Conservation (phyloP, 2,329 filamentous ascomycete genomes). For the Magnaporthiopsis poae region DNA sequence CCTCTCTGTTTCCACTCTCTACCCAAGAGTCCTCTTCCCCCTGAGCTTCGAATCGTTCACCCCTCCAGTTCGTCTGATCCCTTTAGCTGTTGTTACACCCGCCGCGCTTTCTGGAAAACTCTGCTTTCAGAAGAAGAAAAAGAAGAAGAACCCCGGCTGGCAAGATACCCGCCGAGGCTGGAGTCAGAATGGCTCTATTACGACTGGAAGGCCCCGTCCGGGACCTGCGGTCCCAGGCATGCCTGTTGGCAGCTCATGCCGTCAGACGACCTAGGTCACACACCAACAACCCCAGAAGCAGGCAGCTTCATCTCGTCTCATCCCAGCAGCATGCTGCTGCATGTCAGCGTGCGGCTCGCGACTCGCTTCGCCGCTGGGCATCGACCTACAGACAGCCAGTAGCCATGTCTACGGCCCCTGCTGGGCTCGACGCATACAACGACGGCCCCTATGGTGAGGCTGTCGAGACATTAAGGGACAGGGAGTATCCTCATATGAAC, state of each 20-base stretch:
- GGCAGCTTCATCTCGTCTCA: not conserved
- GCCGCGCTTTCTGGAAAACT: too few relatives aligned
- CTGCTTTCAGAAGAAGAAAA: not conserved
- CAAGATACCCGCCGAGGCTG: not conserved
- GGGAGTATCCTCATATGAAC: conserved; percentile 34
- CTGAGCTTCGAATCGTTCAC: not conserved
- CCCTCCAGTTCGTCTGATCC: too few relatives aligned
- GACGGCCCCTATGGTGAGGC: conserved; percentile 20
- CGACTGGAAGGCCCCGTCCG: not conserved
- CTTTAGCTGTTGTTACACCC: too few relatives aligned
- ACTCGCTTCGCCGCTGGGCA: not conserved
- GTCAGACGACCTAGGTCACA: not conserved
- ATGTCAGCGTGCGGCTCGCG: not conserved
- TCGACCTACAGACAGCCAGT: not conserved
- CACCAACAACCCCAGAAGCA: too few relatives aligned
- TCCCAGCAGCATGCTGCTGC: not conserved
- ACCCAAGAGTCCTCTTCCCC: not conserved
- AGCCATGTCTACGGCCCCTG: too few relatives aligned
- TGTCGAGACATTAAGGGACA: conserved; percentile 27
- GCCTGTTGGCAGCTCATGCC: not conserved
- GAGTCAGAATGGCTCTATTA: not conserved
- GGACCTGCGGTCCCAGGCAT: not conserved
- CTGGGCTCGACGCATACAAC: not conserved
- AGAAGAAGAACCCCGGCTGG: too few relatives aligned
- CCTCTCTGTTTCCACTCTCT: not conserved